Percentiles rank a stretch among this genome's conserved stretches.
Conservation (phyloP, 164 flowering plant species). For the Stephania cephalantha region DNA sequence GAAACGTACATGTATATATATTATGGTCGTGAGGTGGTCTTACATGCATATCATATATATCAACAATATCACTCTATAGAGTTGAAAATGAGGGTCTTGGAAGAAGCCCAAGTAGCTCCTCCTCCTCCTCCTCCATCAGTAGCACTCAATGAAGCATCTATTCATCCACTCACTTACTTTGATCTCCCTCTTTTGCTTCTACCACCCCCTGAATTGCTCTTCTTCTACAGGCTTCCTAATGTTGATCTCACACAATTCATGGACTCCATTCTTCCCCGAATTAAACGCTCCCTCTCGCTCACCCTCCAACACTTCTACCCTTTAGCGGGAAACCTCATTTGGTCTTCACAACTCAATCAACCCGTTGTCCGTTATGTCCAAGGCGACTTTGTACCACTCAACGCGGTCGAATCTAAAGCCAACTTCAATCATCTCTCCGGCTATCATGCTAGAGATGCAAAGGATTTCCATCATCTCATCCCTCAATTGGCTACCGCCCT, state of each 20-base stretch:
- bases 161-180: conserved; percentile 21
- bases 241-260: conserved; percentile 21
- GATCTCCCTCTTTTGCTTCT: conserved; percentile 17
- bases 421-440: conserved; percentile 20
- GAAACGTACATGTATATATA: no score
- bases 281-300: conserved; percentile 35
- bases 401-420: conserved; percentile 21
- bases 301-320: conserved; percentile 20
- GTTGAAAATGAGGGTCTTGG: not conserved
- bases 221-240: conserved; percentile 22
- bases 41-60: no score
- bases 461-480: conserved; percentile 20
- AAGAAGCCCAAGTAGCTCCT: conserved; percentile 1
- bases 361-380: conserved; percentile 23
- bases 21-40: no score
- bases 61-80: no score
- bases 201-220: conserved; percentile 17
- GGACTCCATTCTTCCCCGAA: conserved; percentile 23
- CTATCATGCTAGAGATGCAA: conserved; percentile 13
- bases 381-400: conserved; percentile 28
- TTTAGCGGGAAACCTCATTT: conserved; percentile 26
- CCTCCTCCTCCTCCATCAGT: conserved; percentile 7
- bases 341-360: conserved; percentile 17
- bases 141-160: conserved; percentile 2
- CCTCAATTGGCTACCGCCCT: conserved; percentile 19